phyloP scores from a whole-genome alignment of 345 rosid species.

The Salix exigua region DNA sequence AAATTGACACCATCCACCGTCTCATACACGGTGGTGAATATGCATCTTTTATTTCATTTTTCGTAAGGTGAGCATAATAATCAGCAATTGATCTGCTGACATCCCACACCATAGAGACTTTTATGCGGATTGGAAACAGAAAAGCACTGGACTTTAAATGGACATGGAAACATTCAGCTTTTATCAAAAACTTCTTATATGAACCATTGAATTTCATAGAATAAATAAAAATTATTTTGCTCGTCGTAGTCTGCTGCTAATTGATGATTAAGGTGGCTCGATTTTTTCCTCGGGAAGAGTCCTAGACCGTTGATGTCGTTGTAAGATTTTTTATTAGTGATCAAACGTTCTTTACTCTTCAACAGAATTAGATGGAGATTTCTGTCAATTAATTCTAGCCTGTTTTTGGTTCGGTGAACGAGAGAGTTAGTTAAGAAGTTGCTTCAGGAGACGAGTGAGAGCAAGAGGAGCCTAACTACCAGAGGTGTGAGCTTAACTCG shows the following conservation, averaged over 20 bases:
- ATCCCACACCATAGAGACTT: not conserved
- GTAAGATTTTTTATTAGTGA: not conserved
- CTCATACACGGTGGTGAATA: not conserved
- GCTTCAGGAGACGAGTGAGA: not conserved
- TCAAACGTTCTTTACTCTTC: not conserved
- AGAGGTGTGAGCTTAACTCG: not conserved
- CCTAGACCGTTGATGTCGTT: not conserved
- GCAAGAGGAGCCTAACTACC: not conserved
- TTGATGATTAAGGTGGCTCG: not conserved
- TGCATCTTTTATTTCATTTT: not conserved
- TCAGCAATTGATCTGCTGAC: not conserved
- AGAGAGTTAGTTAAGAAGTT: not conserved
- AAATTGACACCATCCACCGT: constrained; percentile 12
- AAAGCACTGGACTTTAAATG: not conserved
- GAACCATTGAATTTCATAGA: not conserved
- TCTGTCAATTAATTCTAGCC: not conserved
- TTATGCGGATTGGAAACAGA: not conserved
- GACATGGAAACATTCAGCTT: not conserved
- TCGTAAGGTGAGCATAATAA: not conserved
- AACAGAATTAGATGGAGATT: not conserved
- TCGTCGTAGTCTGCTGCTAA: not conserved
- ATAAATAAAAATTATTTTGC: not conserved
- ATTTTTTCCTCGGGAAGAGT: not conserved
- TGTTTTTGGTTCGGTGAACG: not conserved
- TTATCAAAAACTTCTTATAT: not conserved